A percentile compares a stretch with the other conserved stretches of the same genome.
Evolutionary conservation across 2,329 filamentous ascomycete species (phyloP).

Genomic region (Drechslerella dactyloides): DNA sequence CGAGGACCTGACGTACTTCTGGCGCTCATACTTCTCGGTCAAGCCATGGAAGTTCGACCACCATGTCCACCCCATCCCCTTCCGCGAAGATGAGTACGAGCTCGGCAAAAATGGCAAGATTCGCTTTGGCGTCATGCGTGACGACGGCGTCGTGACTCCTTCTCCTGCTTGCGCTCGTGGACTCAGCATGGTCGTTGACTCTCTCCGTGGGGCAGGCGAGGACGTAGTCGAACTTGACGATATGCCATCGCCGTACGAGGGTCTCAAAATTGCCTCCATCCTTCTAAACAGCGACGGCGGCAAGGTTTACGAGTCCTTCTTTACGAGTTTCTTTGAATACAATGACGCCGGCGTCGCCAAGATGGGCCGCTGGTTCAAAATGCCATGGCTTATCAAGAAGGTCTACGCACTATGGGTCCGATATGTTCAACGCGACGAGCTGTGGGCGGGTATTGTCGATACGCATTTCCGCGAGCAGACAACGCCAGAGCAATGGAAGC

Average conservation of each 20-base stretch:
- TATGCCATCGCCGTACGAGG: conserved; percentile 75
- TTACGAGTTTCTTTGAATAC: conserved; percentile 74
- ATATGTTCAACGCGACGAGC: conserved; percentile 74
- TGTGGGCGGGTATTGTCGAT: conserved; percentile 79
- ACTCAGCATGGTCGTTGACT: conserved; percentile 71
- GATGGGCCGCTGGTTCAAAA: conserved; percentile 74
- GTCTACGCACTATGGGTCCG: conserved; percentile 90
- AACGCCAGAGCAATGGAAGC: conserved; percentile 79
- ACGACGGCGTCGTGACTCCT: conserved; percentile 82
- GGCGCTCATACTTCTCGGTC: conserved; percentile 76
- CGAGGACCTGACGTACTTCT: conserved; percentile 83
- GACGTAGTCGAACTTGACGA: conserved; percentile 68
- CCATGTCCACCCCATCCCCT: conserved; percentile 81
- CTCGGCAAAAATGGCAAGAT: conserved; percentile 62
- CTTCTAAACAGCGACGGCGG: conserved; percentile 86
- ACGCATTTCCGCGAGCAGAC: conserved; percentile 73
- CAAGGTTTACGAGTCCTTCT: conserved; percentile 76
- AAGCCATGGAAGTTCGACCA: conserved; percentile 89
- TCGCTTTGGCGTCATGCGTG: conserved; percentile 71
- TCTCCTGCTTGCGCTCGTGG: conserved; percentile 82
- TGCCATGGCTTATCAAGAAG: conserved; percentile 77
- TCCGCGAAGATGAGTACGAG: conserved; percentile 70
- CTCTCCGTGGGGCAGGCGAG: conserved; percentile 75
- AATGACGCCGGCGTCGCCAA: conserved; percentile 78
- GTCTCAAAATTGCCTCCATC: conserved; percentile 75